A percentile compares a stretch with the other conserved stretches of the same genome.
Conservation (phyloP, 805 yeast species). For the Cyberlindnera petersonii region DNA sequence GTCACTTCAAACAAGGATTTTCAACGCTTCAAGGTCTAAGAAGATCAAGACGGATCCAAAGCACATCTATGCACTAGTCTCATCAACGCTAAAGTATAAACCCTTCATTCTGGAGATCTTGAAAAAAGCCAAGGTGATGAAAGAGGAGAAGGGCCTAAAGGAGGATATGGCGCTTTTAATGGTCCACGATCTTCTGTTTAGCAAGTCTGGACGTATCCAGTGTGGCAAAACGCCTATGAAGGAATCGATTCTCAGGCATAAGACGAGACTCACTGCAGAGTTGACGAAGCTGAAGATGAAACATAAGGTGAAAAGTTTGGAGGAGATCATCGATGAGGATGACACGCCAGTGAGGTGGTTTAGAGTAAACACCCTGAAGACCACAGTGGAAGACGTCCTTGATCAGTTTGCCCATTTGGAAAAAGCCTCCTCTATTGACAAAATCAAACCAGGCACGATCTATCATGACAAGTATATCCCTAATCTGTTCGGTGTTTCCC, state of each 20-base stretch:
- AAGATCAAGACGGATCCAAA: conserved; percentile 66
- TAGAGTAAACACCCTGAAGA: conserved; percentile 62
- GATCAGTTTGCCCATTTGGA: conserved; percentile 38
- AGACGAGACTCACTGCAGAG: conserved; percentile 80
- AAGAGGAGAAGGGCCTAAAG: conserved; percentile 47
- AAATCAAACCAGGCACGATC: conserved; percentile 51
- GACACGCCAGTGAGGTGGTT: conserved; percentile 80
- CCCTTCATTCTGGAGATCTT: conserved; percentile 60
- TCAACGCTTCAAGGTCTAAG: conserved; percentile 44
- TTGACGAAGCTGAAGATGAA: conserved; percentile 71
- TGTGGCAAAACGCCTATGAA: conserved; percentile 86
- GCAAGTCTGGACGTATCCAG: conserved; percentile 76
- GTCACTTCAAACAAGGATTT: conserved; percentile 50
- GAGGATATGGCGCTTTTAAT: conserved; percentile 56
- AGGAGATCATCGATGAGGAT: conserved; percentile 51
- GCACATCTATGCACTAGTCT: conserved; percentile 80
- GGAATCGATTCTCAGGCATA: conserved; percentile 72
- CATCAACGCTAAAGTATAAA: conserved; percentile 70
- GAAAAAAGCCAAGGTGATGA: conserved; percentile 61
- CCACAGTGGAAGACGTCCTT: conserved; percentile 31
- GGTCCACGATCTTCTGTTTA: conserved; percentile 76
- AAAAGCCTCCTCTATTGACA: conserved; percentile 42
- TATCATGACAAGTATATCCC: conserved; percentile 74
- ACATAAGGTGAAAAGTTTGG: conserved; percentile 55
- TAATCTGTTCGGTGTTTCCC: conserved; percentile 76